phyloP scores from a whole-genome alignment of 2,329 filamentous ascomycete species.

The Acrodontium crateriforme region DNA sequence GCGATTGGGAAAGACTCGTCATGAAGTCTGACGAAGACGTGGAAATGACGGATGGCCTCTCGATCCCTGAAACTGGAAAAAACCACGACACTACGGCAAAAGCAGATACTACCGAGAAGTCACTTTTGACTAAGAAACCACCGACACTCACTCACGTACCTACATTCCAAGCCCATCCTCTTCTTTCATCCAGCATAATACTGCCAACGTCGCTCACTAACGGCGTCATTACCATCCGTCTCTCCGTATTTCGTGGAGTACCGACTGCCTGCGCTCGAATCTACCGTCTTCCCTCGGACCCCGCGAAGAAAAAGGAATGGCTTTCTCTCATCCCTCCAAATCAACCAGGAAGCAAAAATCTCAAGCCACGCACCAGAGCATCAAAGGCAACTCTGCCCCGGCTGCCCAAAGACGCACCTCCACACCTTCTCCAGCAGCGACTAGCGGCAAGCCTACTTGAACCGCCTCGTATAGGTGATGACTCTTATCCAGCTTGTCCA shows the following conservation, averaged over 20 bases:
- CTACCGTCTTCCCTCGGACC: constrained; percentile 59
- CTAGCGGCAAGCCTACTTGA: constrained; percentile 31
- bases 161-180: constrained; percentile 8
- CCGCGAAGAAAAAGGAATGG: constrained; percentile 55
- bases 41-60: constrained; percentile 2
- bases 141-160: constrained; percentile 1
- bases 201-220: constrained; percentile 17
- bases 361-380: constrained; percentile 13
- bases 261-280: constrained; percentile 62
- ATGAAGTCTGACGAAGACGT: neutral
- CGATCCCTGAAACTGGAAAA: constrained; percentile 1
- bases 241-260: constrained; percentile 56
- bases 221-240: constrained; percentile 45
- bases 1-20: constrained; percentile 67
- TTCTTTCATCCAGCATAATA: constrained; percentile 4
- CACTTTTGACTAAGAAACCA: constrained; percentile 1
- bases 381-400: constrained; percentile 13
- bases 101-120: neutral
- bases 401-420: constrained; percentile 22
- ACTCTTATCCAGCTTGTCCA: constrained; percentile 53
- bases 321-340: constrained; percentile 39
- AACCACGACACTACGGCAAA: neutral
- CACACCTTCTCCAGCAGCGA: constrained; percentile 29
- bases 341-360: constrained; percentile 3
- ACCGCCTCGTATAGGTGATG: constrained; percentile 23